Percentiles rank a stretch among this genome's conserved stretches.
phyloP scores from a whole-genome alignment of 495 filamentous ascomycete species.

The Massariosphaeria phaeospora region DNA sequence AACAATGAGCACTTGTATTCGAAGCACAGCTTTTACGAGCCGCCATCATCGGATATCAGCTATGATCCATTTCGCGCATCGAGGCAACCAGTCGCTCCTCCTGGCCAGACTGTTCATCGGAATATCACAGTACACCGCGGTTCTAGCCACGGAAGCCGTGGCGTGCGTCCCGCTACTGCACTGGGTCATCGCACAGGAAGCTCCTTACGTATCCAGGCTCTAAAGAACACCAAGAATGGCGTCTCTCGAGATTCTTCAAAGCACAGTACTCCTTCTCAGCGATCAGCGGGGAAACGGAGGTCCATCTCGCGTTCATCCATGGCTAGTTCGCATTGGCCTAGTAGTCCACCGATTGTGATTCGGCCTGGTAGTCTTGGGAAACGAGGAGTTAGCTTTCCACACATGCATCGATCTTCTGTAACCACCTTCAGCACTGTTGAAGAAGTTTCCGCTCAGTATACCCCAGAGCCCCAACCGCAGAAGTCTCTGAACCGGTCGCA shows the following conservation, averaged over 20 bases:
- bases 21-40: slow-evolving; percentile 43
- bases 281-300: slow-evolving; percentile 11
- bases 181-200: slow-evolving; percentile 36
- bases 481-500: slow-evolving; percentile 5
- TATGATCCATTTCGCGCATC: slow-evolving; percentile 85
- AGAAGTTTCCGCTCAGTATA: slow-evolving; percentile 20
- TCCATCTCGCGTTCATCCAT: slow-evolving; percentile 40
- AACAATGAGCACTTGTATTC: slow-evolving; percentile 49
- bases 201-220: slow-evolving; percentile 32
- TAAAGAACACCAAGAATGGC: slow-evolving; percentile 23
- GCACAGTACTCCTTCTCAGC: slow-evolving; percentile 26
- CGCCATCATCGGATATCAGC: slow-evolving; percentile 48
- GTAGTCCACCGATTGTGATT: slow-evolving; percentile 49
- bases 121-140: slow-evolving; percentile 64
- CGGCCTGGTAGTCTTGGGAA: slow-evolving; percentile 59
- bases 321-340: slow-evolving; percentile 56
- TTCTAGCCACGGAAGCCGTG: slow-evolving; percentile 27
- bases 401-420: slow-evolving; percentile 44
- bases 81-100: slow-evolving; percentile 42
- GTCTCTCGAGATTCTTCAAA: slow-evolving; percentile 21
- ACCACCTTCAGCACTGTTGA: slow-evolving; percentile 28
- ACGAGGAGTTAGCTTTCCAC: slow-evolving; percentile 76
- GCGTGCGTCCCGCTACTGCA: slow-evolving; percentile 20
- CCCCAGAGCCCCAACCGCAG: slow-evolving; percentile 23
- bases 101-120: slow-evolving; percentile 46